Evolutionary conservation across 768 basidiomycete genomes (phyloP).

Genomic region (Hypholoma sublateritium): DNA sequence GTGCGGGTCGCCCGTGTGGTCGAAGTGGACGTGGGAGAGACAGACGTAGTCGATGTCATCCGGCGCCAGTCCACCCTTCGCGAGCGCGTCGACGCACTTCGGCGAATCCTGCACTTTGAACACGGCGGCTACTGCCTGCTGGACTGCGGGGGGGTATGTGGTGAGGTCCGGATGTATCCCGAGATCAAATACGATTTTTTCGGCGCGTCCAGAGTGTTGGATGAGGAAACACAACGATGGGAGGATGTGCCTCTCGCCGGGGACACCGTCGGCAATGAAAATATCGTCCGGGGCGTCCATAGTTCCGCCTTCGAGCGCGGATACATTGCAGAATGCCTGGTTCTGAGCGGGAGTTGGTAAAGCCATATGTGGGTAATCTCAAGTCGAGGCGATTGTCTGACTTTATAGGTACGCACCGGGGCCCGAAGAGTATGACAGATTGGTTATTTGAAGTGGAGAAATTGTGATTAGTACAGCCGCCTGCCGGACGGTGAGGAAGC

Average conservation of each 20-base stretch:
- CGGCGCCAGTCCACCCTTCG: constrained; percentile 46
- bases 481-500: no score
- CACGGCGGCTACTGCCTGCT: neutral
- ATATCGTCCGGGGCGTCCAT: constrained; percentile 1
- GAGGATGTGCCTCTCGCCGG: neutral
- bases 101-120: constrained; percentile 24
- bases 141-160: constrained; percentile 7
- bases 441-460: no score
- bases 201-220: constrained; percentile 8
- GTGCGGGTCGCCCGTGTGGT: constrained; percentile 46
- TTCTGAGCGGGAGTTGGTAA: constrained; percentile 5
- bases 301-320: constrained; percentile 12
- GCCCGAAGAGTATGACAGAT: no score
- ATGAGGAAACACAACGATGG: constrained; percentile 11
- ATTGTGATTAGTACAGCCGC: no score
- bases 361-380: neutral
- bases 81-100: constrained; percentile 44
- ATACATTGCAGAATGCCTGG: constrained; percentile 13
- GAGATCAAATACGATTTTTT: constrained; percentile 15
- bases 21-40: constrained; percentile 55
- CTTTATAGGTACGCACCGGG: no score
- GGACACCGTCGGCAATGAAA: constrained; percentile 10
- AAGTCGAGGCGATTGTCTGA: no score
- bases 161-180: constrained; percentile 7
- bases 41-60: constrained; percentile 44